Evolutionary conservation across 768 basidiomycete genomes (phyloP), one percentile per base, ranked within the genome.

Genomic region (Mycena haematopus): DNA sequence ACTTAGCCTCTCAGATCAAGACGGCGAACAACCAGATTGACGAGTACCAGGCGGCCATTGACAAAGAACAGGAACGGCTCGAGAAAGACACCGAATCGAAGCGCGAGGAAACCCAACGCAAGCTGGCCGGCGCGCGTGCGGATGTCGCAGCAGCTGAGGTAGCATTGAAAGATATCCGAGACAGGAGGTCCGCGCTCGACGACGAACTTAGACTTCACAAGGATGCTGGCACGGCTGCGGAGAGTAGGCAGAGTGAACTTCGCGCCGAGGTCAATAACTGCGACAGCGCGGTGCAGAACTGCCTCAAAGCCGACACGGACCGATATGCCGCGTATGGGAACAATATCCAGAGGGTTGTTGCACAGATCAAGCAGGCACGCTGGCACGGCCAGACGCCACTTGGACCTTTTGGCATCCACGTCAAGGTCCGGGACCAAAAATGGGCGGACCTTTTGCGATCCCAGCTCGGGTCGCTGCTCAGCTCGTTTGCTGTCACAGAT

Each of bases 381-480:
- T 94, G 93, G 93, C 63, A 77, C 27, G 92, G 92, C 3, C 81
- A 86, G 49, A 70, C 69, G 21, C 91, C 92, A 0, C 73, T 92
- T 35, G 93, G 93, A 0, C 96, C 96, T 0, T 77, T 98, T 25
- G 96, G 96, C 0, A 64, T 83, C 52, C 82, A 86, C 71, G 89
- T 98, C 69, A 90, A 87, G 68, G 84, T 93, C 38, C 84, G 80
- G 68, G 91, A 96, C 52, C 76, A 78, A 62, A 76, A 70, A 33
- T 98, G 92, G 85, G 87, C 85, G 0, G 76, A 77, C 0, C 67
- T 93, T n/a, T 74, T 99, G 67, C 78, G 89, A 63, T 74, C 74
- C 53, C 84, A 89, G 66, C 77, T 99, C 5, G 84, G 83, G 5
- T 31, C 51, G 3, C 70, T 79, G 21, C 79, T 99, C 76, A 83